These are phyloP conservation scores for Eucalyptus pauciflora DNA, from an alignment of 345 rosid genomes.

Conservation along the genomic window DNA sequence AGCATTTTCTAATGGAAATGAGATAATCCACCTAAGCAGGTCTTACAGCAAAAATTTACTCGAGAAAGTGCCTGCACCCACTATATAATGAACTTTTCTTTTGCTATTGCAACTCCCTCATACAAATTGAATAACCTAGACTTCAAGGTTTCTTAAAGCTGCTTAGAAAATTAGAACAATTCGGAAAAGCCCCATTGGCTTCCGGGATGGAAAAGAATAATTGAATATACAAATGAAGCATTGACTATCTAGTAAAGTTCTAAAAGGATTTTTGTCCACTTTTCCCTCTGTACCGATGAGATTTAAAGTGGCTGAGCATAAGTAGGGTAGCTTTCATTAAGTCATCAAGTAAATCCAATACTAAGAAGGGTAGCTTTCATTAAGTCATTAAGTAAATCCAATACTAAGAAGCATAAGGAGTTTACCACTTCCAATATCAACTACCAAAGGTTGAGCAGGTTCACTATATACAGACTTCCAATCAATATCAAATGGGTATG, in stretches of 20 bases:
- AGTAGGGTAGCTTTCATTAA: neutral
- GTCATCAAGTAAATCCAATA: neutral
- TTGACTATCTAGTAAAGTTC: neutral
- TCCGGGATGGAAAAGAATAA: neutral
- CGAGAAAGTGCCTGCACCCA: neutral
- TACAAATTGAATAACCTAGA: neutral
- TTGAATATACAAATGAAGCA: neutral
- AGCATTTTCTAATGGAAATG: neutral
- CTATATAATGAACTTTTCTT: neutral
- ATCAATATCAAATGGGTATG: conserved; percentile 40
- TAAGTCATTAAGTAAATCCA: neutral
- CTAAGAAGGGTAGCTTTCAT: neutral
- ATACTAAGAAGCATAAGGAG: neutral
- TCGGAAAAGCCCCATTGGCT: neutral
- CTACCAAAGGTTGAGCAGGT: conserved; percentile 42
- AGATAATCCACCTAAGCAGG: neutral
- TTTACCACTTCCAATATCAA: conserved; percentile 71
- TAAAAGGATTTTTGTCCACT: neutral
- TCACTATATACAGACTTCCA: conserved; percentile 30
- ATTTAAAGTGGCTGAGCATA: neutral
- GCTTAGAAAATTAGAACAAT: neutral
- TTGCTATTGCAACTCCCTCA: neutral
- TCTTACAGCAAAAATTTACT: neutral
- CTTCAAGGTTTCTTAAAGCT: neutral
- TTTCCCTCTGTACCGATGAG: neutral